Base-by-base conservation (phyloP, 2,329 filamentous ascomycete genomes). In the Elsinoe australis region DNA sequence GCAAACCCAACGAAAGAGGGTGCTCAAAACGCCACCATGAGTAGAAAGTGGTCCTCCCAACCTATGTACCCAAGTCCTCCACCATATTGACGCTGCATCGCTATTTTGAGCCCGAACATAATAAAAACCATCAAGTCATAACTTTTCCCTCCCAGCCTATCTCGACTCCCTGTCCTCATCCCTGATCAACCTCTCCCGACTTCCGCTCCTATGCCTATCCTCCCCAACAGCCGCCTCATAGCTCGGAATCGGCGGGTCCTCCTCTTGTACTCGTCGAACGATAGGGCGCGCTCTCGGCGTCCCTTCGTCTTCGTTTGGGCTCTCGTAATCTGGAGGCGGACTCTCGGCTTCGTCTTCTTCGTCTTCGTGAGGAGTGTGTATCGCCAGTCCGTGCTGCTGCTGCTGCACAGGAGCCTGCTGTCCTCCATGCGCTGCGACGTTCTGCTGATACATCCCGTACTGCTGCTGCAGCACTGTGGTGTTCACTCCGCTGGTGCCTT, bases 171-270 rank as follows among this genome's bases (percentile, higher is more conserved):
- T 19, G 17, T 28, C 33, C 7, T 24, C 33, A 22, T 48, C 34
- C 17, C 8, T 28, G 19, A 47, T 9, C 10, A 47, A 19, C n/a
- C 44, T 8, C 10, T 47, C 44, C 21, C 45, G 33, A 31, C 45
- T 47, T 2, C 44, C 29, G 17, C 22, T 35, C 24, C 28, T 10
- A 7, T 31, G 24, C 26, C 39, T 44, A 18, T 19, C 34, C 44
- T 47, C 49, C 26, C 66, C 66, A 49, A 88, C 73, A 1, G 85
- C 87, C 51, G 86, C 85, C 62, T 81, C 85, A 61, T 94, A 94
- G 58, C 79, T 89, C 2, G 87, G 87, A 54, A 92, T 88, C 0
- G 87, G 85, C 18, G 85, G 83, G 66, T 54, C 57, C 36, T 51
- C 53, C 14, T 47, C 49, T 17, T 22, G 49, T 38, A 29, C 38